phyloP scores from a whole-genome alignment of 129 eudicot genomes.

The Glebionis coronaria region DNA sequence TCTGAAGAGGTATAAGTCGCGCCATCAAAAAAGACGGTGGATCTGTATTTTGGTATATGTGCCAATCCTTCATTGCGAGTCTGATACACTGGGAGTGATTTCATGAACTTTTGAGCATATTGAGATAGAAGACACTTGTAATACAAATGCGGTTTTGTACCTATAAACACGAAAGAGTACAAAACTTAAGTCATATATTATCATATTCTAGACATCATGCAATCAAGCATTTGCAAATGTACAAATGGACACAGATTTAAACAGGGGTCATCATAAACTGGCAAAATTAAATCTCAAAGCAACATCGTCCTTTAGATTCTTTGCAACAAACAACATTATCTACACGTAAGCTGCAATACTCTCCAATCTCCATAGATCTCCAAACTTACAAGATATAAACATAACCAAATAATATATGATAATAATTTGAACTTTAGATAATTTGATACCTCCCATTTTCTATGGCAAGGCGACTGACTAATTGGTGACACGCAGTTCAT shows the following conservation, averaged over 20 bases:
- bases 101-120: slow-evolving; percentile 35
- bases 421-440: too few relatives aligned
- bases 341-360: too few relatives aligned
- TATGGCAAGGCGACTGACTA: too few relatives aligned
- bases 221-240: not conserved
- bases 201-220: slow-evolving; percentile 24
- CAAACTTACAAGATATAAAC: too few relatives aligned
- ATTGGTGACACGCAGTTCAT: too few relatives aligned
- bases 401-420: too few relatives aligned
- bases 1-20: slow-evolving; percentile 29
- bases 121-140: slow-evolving; percentile 42
- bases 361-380: too few relatives aligned
- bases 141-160: slow-evolving; percentile 12
- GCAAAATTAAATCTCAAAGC: not conserved
- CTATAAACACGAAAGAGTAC: slow-evolving; percentile 16
- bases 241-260: too few relatives aligned
- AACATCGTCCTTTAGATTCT: slow-evolving; percentile 1
- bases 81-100: slow-evolving; percentile 36
- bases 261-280: too few relatives aligned
- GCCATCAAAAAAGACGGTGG: slow-evolving; percentile 47
- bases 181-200: not conserved
- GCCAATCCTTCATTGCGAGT: slow-evolving; percentile 39
- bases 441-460: too few relatives aligned
- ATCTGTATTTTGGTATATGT: slow-evolving; percentile 44
- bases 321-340: not conserved